Conservation (phyloP, 176 grass and related monocot genomes). For the Microstegium vimineum region DNA sequence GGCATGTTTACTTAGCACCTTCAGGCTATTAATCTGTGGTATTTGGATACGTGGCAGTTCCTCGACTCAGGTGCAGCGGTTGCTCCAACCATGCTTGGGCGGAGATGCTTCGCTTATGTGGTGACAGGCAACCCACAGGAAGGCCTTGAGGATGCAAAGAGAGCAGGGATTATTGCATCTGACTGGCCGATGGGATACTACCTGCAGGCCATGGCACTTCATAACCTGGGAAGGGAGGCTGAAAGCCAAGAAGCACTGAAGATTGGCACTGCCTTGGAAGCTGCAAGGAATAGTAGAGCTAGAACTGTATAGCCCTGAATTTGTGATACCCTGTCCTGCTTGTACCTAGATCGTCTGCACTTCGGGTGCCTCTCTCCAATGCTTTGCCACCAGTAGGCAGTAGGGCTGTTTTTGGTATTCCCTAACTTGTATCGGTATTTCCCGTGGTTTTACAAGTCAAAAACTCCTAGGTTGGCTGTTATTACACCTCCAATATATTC, state of each 20-base stretch:
- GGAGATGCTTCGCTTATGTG: conserved; percentile 59
- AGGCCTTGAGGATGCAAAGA: conserved; percentile 60
- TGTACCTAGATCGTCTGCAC: conserved; percentile 49
- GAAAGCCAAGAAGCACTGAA: conserved; percentile 56
- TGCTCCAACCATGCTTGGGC: conserved; percentile 61
- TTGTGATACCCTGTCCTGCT: conserved; percentile 25
- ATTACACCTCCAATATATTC: conserved; percentile 48
- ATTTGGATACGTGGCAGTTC: conserved; percentile 52
- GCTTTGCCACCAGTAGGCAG: conserved; percentile 51
- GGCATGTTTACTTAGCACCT: not conserved
- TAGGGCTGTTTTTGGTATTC: conserved; percentile 51
- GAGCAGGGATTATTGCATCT: conserved; percentile 49
- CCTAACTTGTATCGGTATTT: conserved; percentile 46
- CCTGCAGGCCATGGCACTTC: conserved; percentile 58
- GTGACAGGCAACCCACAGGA: conserved; percentile 50
- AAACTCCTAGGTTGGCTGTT: conserved; percentile 38
- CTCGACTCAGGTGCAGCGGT: conserved; percentile 52
- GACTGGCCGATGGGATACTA: conserved; percentile 62
- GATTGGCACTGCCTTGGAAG: conserved; percentile 52
- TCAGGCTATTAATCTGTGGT: not conserved
- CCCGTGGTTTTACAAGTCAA: conserved; percentile 34
- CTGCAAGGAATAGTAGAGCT: conserved; percentile 50
- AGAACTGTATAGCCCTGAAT: conserved; percentile 56
- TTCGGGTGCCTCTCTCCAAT: conserved; percentile 27
- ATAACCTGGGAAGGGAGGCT: conserved; percentile 56